phyloP scores from a whole-genome alignment of 2,329 filamentous ascomycete species.

The Aspergillus unguis region DNA sequence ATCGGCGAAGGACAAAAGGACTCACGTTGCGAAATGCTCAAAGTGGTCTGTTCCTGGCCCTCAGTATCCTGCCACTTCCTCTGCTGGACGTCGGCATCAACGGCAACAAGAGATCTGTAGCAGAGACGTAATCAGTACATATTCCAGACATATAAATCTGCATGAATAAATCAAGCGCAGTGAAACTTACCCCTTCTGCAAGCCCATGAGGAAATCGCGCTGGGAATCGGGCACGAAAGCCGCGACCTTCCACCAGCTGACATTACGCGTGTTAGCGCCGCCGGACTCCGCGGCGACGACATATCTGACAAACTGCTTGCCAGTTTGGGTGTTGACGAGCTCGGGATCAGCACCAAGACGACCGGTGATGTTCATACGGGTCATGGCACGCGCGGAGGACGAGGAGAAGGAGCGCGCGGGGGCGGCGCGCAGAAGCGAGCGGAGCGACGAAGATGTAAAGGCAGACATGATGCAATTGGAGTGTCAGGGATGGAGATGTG shows the following conservation, averaged over 20 bases:
- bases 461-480: conserved; percentile 28
- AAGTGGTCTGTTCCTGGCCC: conserved; percentile 58
- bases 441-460: conserved; percentile 52
- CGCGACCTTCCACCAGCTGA: conserved; percentile 80
- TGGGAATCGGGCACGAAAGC: conserved; percentile 67
- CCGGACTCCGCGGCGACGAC: conserved; percentile 68
- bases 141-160: too few relatives aligned
- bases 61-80: conserved; percentile 65
- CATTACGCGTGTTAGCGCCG: conserved; percentile 65
- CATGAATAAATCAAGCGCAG: too few relatives aligned
- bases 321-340: conserved; percentile 64
- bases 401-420: conserved; percentile 71
- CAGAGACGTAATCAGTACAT: too few relatives aligned
- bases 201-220: conserved; percentile 67
- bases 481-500: background rate
- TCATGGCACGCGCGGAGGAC: conserved; percentile 58
- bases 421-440: conserved; percentile 47
- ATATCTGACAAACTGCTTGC: conserved; percentile 74
- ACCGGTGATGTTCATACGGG: conserved; percentile 82
- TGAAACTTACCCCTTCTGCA: conserved; percentile 78
- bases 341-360: conserved; percentile 79
- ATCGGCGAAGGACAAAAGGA: background rate
- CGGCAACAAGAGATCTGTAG: conserved; percentile 68
- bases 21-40: conserved; percentile 81
- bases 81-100: conserved; percentile 79